Evolutionary conservation across 805 yeast genomes (phyloP).

Genomic region (Hanseniaspora meyeri): DNA sequence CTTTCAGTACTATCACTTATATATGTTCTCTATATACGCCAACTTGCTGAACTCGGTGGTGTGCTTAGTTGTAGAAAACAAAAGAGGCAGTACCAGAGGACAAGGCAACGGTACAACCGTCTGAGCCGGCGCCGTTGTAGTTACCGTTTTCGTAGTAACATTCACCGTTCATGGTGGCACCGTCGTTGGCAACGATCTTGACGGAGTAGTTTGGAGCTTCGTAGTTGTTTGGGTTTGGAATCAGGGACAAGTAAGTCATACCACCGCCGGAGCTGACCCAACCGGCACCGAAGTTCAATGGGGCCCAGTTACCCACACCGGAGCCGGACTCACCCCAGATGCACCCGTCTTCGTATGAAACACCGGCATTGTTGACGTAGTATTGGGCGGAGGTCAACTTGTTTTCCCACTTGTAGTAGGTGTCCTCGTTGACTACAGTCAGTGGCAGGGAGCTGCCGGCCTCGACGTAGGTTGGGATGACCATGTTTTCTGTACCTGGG

Average conservation of each 20-base stretch:
- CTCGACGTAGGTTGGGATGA: slow-evolving; percentile 70
- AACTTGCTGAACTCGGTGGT: no score
- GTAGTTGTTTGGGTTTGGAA: slow-evolving; percentile 87
- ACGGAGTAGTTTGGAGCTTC: slow-evolving; percentile 59
- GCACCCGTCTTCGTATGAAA: slow-evolving; percentile 80
- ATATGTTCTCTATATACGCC: no score
- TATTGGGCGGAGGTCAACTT: slow-evolving; percentile 83
- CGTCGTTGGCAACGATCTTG: slow-evolving; percentile 62
- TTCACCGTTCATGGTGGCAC: slow-evolving; percentile 51
- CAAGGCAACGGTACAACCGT: slow-evolving; percentile 91
- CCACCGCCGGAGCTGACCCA: slow-evolving; percentile 40
- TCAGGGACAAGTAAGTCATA: slow-evolving; percentile 70
- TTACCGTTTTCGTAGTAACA: slow-evolving; percentile 72
- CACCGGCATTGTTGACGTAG: slow-evolving; percentile 96
- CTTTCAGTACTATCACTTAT: not conserved
- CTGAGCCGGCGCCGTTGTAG: slow-evolving; percentile 50
- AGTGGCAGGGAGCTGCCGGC: slow-evolving; percentile 57
- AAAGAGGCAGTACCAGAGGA: slow-evolving; percentile 72
- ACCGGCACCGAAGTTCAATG: slow-evolving; percentile 90
- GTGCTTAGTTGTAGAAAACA: slow-evolving; percentile 53
- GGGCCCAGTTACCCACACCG: slow-evolving; percentile 96
- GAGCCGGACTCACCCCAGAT: slow-evolving; percentile 77
- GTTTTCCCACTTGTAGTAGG: slow-evolving; percentile 76
- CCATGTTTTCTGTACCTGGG: slow-evolving; percentile 99
- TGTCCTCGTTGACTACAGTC: slow-evolving; percentile 65